phyloP scores from a whole-genome alignment of 306 rosid genomes.

The Dryas octopetala region DNA sequence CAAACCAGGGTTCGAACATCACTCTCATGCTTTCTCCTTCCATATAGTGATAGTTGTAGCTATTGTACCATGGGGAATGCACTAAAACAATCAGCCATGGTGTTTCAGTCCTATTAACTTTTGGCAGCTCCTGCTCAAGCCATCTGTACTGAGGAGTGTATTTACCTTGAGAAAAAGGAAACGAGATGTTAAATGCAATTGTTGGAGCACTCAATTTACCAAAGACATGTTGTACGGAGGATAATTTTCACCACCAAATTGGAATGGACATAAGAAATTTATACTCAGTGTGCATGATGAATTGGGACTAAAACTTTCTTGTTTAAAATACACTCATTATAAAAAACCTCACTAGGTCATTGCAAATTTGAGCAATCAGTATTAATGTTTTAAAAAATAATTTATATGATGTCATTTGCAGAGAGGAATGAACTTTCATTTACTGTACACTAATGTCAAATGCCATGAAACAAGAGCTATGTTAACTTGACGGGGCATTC shows the following conservation, averaged over 20 bases:
- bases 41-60: constrained; percentile 55
- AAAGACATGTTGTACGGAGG: neutral
- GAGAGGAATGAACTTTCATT: neutral
- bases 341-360: neutral
- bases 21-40: constrained; percentile 92
- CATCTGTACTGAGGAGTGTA: constrained; percentile 56
- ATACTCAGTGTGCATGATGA: neutral
- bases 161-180: constrained; percentile 29
- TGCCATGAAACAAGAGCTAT: constrained; percentile 1
- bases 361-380: no score
- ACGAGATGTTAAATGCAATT: neutral
- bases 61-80: constrained; percentile 59
- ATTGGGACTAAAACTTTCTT: neutral
- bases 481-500: neutral
- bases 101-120: constrained; percentile 52
- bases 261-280: neutral
- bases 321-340: neutral
- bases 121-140: constrained; percentile 45
- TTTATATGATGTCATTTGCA: neutral
- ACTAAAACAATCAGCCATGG: constrained; percentile 55
- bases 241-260: neutral
- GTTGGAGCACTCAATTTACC: neutral
- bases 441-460: neutral
- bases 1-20: constrained; percentile 67
- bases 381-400: no score